A percentile compares a stretch with the other conserved stretches of the same genome.
Conservation (phyloP, 75 land plant species). For the Picea sitchensis region DNA sequence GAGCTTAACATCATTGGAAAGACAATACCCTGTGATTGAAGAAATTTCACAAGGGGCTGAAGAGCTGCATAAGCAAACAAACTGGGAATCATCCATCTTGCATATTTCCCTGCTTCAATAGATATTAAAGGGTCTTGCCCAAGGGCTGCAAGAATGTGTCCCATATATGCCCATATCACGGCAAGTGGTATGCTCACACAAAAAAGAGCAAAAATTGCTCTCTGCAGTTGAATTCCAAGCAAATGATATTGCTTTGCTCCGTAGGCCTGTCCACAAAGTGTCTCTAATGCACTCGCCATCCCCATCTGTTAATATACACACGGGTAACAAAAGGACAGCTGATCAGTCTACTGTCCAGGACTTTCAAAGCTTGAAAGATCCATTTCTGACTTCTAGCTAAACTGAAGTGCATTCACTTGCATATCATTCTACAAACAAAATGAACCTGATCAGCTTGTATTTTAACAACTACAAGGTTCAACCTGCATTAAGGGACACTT, state of each 20-base stretch:
- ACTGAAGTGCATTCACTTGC: not conserved
- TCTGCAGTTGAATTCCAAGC: constrained; percentile 68
- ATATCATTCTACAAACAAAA: not conserved
- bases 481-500: not conserved
- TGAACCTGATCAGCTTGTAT: not conserved
- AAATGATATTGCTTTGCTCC: constrained; percentile 80
- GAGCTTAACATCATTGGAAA: constrained; percentile 67
- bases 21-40: constrained; percentile 76
- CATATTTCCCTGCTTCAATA: constrained; percentile 50
- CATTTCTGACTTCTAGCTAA: no score
- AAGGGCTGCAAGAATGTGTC: constrained; percentile 29
- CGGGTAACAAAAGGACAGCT: not conserved
- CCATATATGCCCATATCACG: constrained; percentile 61
- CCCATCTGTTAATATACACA: not conserved
- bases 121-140: constrained; percentile 70
- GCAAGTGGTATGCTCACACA: constrained; percentile 58
- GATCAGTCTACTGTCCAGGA: not conserved
- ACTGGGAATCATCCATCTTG: constrained; percentile 65
- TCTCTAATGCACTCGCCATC: constrained; percentile 47
- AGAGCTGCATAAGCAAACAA: constrained; percentile 61
- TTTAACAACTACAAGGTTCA: not conserved
- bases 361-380: not conserved
- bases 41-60: constrained; percentile 59
- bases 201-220: constrained; percentile 55
- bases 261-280: constrained; percentile 82